A percentile compares a stretch with the other conserved stretches of the same genome.
Conservation (phyloP, 140 eudicot genomes). For the Bidens hawaiensis region DNA sequence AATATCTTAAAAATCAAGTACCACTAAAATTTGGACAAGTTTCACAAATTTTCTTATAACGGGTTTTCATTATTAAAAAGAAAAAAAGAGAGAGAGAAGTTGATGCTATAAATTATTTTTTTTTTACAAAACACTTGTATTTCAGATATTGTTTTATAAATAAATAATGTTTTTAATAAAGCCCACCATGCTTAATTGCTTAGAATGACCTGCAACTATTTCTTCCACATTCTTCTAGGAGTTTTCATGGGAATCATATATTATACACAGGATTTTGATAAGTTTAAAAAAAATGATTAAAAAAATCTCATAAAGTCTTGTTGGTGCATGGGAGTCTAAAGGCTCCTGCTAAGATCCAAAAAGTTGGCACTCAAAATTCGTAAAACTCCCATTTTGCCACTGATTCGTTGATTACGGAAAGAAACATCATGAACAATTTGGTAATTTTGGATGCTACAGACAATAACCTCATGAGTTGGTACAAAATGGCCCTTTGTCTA, state of each 20-base stretch:
- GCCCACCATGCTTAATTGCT: constrained; percentile 14
- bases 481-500: constrained; percentile 30
- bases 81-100: too few relatives aligned
- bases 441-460: constrained; percentile 18
- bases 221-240: constrained; percentile 38
- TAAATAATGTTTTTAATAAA: background rate
- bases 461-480: constrained; percentile 22
- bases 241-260: constrained; percentile 14
- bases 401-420: constrained; percentile 10
- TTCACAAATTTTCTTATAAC: too few relatives aligned
- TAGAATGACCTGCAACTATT: constrained; percentile 3
- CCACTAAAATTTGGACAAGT: too few relatives aligned
- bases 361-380: constrained; percentile 11
- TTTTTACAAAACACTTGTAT: too few relatives aligned
- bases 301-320: constrained; percentile 5
- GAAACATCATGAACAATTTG: constrained; percentile 21
- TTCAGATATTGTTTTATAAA: background rate
- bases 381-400: constrained; percentile 21
- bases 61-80: too few relatives aligned
- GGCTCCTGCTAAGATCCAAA: constrained; percentile 24
- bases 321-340: constrained; percentile 36
- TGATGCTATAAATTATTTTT: too few relatives aligned
- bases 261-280: background rate
- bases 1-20: too few relatives aligned
- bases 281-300: background rate